A percentile compares a stretch with the other conserved stretches of the same genome.
These are phyloP conservation scores for Tetrastigma voinierianum DNA, from an alignment of 164 flowering plant species.

Conservation along the genomic window DNA sequence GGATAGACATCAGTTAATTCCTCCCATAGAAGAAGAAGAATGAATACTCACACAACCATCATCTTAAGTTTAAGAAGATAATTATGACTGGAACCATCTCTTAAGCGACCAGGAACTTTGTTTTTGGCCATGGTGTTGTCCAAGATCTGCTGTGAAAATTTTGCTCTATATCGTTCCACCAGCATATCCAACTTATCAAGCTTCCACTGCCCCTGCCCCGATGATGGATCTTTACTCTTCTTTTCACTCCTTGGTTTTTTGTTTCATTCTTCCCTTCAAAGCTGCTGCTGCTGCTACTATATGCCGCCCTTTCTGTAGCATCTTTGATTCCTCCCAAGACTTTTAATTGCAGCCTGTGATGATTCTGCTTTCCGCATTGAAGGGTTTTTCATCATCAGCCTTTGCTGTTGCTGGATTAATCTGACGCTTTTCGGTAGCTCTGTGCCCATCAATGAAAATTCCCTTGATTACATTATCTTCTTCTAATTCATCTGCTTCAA, in stretches of 20 bases:
- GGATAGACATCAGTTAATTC: too few species aligned
- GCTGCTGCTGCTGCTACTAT: constrained; percentile 6
- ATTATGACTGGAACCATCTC: constrained; percentile 58
- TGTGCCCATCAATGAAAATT: too few species aligned
- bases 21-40: neutral
- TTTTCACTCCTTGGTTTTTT: constrained; percentile 29
- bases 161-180: constrained; percentile 70
- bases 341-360: too few species aligned
- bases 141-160: constrained; percentile 48
- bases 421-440: too few species aligned
- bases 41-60: neutral
- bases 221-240: constrained; percentile 24
- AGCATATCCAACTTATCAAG: constrained; percentile 74
- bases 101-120: constrained; percentile 38
- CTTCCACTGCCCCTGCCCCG: constrained; percentile 41
- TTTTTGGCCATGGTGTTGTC: constrained; percentile 40
- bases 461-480: too few species aligned
- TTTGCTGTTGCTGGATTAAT: too few species aligned
- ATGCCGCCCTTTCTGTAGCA: constrained; percentile 23
- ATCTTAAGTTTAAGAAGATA: neutral
- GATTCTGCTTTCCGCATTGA: too few species aligned
- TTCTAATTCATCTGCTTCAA: too few species aligned
- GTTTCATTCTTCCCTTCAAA: constrained; percentile 21
- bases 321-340: constrained; percentile 17
- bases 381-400: constrained; percentile 11